Percentiles rank a stretch among this genome's conserved stretches.
These are phyloP conservation scores for Spirogloea muscicola DNA, from an alignment of 139 green algal genomes.

Conservation along the genomic window DNA sequence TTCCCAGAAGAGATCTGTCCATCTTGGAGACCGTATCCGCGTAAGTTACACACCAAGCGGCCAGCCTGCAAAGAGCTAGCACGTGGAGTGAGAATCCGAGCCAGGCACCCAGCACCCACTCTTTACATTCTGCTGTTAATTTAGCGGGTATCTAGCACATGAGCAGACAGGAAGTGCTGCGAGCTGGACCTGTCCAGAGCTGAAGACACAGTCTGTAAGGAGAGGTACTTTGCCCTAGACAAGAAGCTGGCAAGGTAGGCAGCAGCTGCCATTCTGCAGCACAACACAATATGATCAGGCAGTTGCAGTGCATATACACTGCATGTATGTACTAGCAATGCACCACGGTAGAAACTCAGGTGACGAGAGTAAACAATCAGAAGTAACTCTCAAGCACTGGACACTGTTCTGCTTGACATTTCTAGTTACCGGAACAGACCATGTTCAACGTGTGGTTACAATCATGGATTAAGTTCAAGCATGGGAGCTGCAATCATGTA, in stretches of 20 bases:
- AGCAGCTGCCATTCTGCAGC: conserved; percentile 60
- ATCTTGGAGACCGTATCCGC: not conserved
- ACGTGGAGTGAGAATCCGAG: not conserved
- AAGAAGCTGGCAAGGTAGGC: conserved; percentile 86
- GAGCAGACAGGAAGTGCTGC: not conserved
- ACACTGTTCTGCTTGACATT: too few relatives aligned
- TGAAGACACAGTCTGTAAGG: conserved; percentile 39
- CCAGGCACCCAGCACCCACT: not conserved
- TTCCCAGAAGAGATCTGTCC: not conserved
- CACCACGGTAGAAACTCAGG: too few relatives aligned
- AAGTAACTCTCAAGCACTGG: too few relatives aligned
- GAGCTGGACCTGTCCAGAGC: conserved; percentile 11
- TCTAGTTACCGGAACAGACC: too few relatives aligned
- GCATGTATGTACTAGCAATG: too few relatives aligned
- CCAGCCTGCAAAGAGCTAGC: conserved; percentile 33
- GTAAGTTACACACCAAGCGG: conserved; percentile 12
- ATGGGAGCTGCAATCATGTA: not conserved
- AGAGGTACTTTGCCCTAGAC: conserved; percentile 63
- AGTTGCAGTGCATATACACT: too few relatives aligned
- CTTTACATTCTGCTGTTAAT: too few relatives aligned
- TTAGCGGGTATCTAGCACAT: too few relatives aligned
- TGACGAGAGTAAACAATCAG: too few relatives aligned
- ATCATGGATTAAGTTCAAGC: not conserved
- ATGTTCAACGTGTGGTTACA: too few relatives aligned
- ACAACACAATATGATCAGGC: too few relatives aligned